These are phyloP conservation scores for Chlorokybus atmophyticus DNA, from an alignment of 139 green algal genomes.

Conservation along the genomic window DNA sequence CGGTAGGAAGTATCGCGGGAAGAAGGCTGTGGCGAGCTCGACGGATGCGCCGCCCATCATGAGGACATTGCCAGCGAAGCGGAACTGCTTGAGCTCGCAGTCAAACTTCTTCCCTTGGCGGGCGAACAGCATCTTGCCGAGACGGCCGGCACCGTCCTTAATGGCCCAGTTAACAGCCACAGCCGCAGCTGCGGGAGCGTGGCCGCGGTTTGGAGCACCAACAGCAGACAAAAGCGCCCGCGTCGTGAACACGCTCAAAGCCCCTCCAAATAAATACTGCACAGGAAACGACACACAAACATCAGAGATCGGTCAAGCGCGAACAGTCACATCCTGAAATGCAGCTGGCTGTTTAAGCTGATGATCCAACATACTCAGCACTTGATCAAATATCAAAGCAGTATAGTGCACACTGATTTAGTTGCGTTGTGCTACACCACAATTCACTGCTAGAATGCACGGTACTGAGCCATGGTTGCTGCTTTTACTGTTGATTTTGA, in stretches of 20 bases:
- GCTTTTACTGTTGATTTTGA: too few relatives aligned
- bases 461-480: too few relatives aligned
- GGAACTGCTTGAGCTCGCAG: constrained; percentile 71
- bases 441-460: too few relatives aligned
- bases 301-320: too few relatives aligned
- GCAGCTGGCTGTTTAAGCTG: too few relatives aligned
- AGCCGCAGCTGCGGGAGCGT: constrained; percentile 34
- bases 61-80: constrained; percentile 46
- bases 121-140: constrained; percentile 75
- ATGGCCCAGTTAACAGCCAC: constrained; percentile 81
- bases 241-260: constrained; percentile 45
- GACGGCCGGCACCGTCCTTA: constrained; percentile 67
- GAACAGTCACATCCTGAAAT: too few relatives aligned
- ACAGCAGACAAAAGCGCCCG: constrained; percentile 52
- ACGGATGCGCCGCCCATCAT: constrained; percentile 50
- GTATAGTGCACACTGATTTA: too few relatives aligned
- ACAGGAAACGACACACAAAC: too few relatives aligned
- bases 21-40: constrained; percentile 59
- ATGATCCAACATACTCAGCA: too few relatives aligned
- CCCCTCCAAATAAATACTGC: constrained; percentile 71
- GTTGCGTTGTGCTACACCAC: too few relatives aligned
- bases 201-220: constrained; percentile 44
- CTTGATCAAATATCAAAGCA: too few relatives aligned
- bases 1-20: constrained; percentile 55
- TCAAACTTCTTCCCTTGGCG: constrained; percentile 60